phyloP scores from a whole-genome alignment of 1,284 basidiomycete genomes.

The Limonomyces culmigenus region DNA sequence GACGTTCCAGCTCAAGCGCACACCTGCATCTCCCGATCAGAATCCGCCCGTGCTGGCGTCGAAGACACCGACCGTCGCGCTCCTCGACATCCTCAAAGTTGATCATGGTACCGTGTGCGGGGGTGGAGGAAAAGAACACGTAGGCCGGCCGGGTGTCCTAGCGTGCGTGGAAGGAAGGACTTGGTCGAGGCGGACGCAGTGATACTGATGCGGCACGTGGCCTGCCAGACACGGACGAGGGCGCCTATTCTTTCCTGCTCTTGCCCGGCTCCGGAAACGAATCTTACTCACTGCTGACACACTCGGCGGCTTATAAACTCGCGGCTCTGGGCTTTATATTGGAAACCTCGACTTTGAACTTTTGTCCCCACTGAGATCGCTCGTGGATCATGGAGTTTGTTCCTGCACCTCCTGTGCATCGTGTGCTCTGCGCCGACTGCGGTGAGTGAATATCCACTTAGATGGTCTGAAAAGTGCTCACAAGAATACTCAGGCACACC shows the following conservation, averaged over 20 bases:
- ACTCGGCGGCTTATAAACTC: too few relatives aligned
- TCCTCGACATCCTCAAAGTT: constrained; percentile 48
- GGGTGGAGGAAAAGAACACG: not conserved
- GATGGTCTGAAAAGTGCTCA: not conserved
- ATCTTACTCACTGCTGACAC: not conserved
- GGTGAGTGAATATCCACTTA: constrained; percentile 24
- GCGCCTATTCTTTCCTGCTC: not conserved
- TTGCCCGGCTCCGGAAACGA: not conserved
- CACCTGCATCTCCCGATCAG: constrained; percentile 31
- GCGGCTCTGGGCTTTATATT: too few relatives aligned
- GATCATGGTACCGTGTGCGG: constrained; percentile 8
- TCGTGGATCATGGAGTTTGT: constrained; percentile 53
- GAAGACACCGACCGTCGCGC: constrained; percentile 32
- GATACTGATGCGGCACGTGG: too few relatives aligned
- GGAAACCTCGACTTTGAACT: too few relatives aligned
- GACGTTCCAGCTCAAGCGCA: constrained; percentile 93
- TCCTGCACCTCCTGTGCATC: constrained; percentile 51
- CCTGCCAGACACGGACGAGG: not conserved
- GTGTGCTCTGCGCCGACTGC: constrained; percentile 72
- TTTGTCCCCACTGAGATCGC: too few relatives aligned
- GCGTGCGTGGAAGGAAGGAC: too few relatives aligned
- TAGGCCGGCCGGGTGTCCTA: too few relatives aligned
- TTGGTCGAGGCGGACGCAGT: too few relatives aligned
- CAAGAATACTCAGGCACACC: constrained; percentile 46
- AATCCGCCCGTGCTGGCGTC: not conserved